These are phyloP conservation scores for Ensete ventricosum DNA, from an alignment of 176 grass and related monocot species.

Conservation along the genomic window DNA sequence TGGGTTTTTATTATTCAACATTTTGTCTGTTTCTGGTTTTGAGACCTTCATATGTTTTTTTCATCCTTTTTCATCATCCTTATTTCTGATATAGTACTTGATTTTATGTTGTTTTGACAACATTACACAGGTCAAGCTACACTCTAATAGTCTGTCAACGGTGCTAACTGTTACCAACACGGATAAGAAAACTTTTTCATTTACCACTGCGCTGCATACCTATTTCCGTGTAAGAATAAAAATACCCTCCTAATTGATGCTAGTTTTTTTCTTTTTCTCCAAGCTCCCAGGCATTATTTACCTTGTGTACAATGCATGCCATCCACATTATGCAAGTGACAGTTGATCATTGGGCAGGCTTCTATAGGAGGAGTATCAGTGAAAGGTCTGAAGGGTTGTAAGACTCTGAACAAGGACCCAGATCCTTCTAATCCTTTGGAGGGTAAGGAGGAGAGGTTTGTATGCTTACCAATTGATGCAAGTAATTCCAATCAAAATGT, in stretches of 20 bases:
- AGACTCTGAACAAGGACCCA: conserved; percentile 84
- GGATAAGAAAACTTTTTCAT: conserved; percentile 63
- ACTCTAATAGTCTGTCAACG: conserved; percentile 62
- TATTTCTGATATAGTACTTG: background rate
- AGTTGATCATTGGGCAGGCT: conserved; percentile 44
- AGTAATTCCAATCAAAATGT: conserved; percentile 5
- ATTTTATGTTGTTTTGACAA: background rate
- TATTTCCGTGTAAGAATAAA: conserved; percentile 80
- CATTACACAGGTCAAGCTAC: conserved; percentile 49
- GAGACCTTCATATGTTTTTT: background rate
- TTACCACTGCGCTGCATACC: conserved; percentile 83
- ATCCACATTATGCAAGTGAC: background rate
- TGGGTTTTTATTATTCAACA: background rate
- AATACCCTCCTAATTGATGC: conserved; percentile 6
- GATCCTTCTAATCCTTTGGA: conserved; percentile 84
- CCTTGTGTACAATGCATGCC: background rate
- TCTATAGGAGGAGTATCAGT: conserved; percentile 68
- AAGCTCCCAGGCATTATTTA: background rate
- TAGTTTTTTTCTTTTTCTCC: background rate
- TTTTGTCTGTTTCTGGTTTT: background rate
- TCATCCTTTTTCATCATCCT: background rate
- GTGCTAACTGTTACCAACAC: conserved; percentile 67
- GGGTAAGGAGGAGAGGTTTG: conserved; percentile 71
- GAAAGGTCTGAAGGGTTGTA: conserved; percentile 82
- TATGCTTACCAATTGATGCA: conserved; percentile 1